Conservation (phyloP, 805 yeast species). For the Monosporozyma solicola region DNA sequence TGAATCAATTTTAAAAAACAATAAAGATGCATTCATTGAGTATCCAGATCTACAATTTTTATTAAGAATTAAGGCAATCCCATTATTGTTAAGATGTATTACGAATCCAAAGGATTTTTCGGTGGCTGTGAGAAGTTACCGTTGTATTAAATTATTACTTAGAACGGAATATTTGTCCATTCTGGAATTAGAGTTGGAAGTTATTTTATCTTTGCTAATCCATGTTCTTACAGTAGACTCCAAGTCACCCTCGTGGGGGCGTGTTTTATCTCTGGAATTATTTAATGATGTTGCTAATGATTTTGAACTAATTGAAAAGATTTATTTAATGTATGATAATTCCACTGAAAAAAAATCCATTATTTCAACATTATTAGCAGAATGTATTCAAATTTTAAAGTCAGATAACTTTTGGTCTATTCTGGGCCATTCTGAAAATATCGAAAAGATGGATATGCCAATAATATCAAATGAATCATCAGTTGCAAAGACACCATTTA, state of each 20-base stretch:
- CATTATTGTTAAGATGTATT: conserved; percentile 61
- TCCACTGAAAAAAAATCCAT: conserved; percentile 50
- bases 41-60: conserved; percentile 61
- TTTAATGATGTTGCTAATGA: conserved; percentile 54
- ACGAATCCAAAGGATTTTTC: conserved; percentile 50
- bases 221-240: conserved; percentile 58
- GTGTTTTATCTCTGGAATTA: conserved; percentile 63
- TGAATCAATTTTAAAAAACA: conserved; percentile 67
- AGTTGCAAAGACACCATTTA: conserved; percentile 42
- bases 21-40: conserved; percentile 42
- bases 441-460: conserved; percentile 24
- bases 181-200: conserved; percentile 71
- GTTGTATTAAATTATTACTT: conserved; percentile 58
- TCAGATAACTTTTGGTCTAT: conserved; percentile 24
- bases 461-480: conserved; percentile 38
- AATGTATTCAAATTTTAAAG: conserved; percentile 32
- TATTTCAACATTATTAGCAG: conserved; percentile 43
- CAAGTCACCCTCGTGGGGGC: conserved; percentile 60
- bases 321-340: conserved; percentile 57
- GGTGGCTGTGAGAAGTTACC: conserved; percentile 61
- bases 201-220: conserved; percentile 63
- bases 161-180: conserved; percentile 48
- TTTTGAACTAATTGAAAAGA: conserved; percentile 38
- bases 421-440: conserved; percentile 30
- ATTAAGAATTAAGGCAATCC: conserved; percentile 61